These are phyloP conservation scores for Phaffia australis DNA, from an alignment of 768 basidiomycete species.

Conservation along the genomic window DNA sequence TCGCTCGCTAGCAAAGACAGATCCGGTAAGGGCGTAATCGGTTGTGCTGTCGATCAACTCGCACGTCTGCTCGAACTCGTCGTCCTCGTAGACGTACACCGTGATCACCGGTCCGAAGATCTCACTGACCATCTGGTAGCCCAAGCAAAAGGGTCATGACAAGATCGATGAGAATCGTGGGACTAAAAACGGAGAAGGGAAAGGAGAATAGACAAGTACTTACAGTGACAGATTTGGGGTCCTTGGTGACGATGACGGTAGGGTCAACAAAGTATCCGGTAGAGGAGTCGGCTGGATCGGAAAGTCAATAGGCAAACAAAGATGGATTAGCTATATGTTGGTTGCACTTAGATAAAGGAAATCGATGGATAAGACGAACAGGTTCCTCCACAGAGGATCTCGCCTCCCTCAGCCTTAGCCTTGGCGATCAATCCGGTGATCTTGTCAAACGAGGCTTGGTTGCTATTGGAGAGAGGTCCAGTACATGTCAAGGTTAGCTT, in stretches of 20 bases:
- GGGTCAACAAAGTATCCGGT: slow-evolving; percentile 90
- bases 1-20: slow-evolving; percentile 78
- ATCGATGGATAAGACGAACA: slow-evolving; percentile 41
- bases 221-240: slow-evolving; percentile 54
- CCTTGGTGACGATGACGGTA: slow-evolving; percentile 83
- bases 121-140: slow-evolving; percentile 88
- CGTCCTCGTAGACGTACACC: slow-evolving; percentile 83
- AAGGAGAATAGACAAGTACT: neutral
- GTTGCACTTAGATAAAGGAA: neutral
- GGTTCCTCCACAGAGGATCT: slow-evolving; percentile 74
- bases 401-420: slow-evolving; percentile 79
- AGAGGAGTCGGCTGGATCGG: slow-evolving; percentile 59
- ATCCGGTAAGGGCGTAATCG: slow-evolving; percentile 83
- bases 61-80: slow-evolving; percentile 71
- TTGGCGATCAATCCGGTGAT: slow-evolving; percentile 70
- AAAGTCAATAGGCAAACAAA: slow-evolving; percentile 1
- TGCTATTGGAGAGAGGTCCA: slow-evolving; percentile 42
- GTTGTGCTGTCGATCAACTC: slow-evolving; percentile 78
- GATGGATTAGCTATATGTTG: neutral
- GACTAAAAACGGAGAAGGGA: no score
- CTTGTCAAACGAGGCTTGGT: slow-evolving; percentile 77
- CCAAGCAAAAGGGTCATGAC: no score
- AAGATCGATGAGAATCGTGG: slow-evolving; percentile 39
- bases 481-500: neutral
- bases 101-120: slow-evolving; percentile 72